These are phyloP conservation scores for Porcisia hertigi DNA, from an alignment of 208 protist genomes.

Conservation along the genomic window DNA sequence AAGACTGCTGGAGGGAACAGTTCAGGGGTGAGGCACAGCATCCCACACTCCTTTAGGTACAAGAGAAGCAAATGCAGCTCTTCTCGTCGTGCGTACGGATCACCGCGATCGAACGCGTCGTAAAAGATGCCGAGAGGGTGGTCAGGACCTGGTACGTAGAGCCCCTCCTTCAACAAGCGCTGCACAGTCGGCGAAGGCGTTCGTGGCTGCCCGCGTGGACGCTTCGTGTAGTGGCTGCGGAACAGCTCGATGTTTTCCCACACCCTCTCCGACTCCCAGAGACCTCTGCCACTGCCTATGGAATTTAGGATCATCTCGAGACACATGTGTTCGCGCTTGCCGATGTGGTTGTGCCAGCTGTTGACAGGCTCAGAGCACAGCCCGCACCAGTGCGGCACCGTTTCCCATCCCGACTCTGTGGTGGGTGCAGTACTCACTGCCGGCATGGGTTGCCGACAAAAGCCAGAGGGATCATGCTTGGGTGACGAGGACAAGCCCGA, in stretches of 20 bases:
- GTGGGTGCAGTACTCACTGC: neutral
- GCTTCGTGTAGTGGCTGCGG: conserved; percentile 18
- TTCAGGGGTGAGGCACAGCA: conserved; percentile 43
- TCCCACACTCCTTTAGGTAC: conserved; percentile 23
- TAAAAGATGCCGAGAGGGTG: conserved; percentile 34
- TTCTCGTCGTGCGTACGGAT: conserved; percentile 23
- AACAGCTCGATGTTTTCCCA: conserved; percentile 42
- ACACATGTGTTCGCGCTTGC: conserved; percentile 85
- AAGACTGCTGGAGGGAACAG: conserved; percentile 25
- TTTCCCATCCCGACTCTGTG: conserved; percentile 23
- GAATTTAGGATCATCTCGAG: conserved; percentile 71
- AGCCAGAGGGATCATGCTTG: neutral
- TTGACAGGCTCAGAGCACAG: conserved; percentile 75
- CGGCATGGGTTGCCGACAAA: neutral
- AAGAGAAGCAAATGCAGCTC: conserved; percentile 27
- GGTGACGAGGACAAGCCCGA: neutral
- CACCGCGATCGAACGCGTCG: conserved; percentile 34
- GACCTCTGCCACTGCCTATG: conserved; percentile 34
- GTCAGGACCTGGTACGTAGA: conserved; percentile 22
- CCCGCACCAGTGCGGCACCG: conserved; percentile 55
- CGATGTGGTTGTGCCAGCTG: conserved; percentile 67
- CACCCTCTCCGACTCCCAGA: conserved; percentile 39
- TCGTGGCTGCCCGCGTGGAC: conserved; percentile 27
- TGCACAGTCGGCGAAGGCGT: conserved; percentile 11
- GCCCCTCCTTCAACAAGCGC: conserved; percentile 15